Base-by-base conservation (phyloP, 371 early-diverging fungal species). In the Dipsacomyces acuminosporus region DNA sequence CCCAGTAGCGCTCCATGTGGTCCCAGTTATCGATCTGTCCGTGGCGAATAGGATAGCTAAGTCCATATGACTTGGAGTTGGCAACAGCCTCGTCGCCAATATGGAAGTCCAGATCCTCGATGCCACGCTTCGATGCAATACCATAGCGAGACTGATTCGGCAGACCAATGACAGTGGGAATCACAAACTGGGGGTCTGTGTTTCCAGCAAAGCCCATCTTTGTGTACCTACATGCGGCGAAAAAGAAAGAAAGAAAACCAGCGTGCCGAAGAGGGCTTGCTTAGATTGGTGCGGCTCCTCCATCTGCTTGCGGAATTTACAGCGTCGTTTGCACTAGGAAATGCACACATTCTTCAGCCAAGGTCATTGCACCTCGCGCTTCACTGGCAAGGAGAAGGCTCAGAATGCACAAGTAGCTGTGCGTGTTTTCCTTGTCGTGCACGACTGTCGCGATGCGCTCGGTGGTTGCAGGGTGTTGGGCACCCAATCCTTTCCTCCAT, bases 141-240 rank as follows among this genome's bases (percentile, higher is more conserved):
- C 74, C 74, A 73, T 91, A 89, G 33, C 76, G 71, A 20, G 76
- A 64, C 61, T 72, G 58, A 49, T 73, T 73, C 15, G 74, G 74
- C 15, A 73, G 63, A 19, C 75, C 74, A 59, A 98, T 94, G 42
- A 82, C 88, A 0, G 98, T 91, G 6, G 96, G 96, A 57, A 96
- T 90, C 57, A 95, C 91, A 76, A 90, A 93, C 45, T 93, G 91
- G 18, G 98, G 98, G 61, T 90, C 92, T 56, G 86, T 88, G 80
- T 96, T 96, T 22, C 98, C 96, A 51, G 96, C 91, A 75, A 92
- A 98, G 44, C 98, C 98, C 84, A 96, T 87, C 76, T 98, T 98
- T 74, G 98, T 93, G 75, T 92, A 96, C 50, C 95, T 94, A 71
- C 44, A 19, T 24, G 30, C 30, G n/a, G n/a, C n/a, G n/a, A n/a